A percentile compares a stretch with the other conserved stretches of the same genome.
These are phyloP conservation scores for Coemansia sp. DNA, from an alignment of 192 early-diverging fungal genomes.

Conservation along the genomic window DNA sequence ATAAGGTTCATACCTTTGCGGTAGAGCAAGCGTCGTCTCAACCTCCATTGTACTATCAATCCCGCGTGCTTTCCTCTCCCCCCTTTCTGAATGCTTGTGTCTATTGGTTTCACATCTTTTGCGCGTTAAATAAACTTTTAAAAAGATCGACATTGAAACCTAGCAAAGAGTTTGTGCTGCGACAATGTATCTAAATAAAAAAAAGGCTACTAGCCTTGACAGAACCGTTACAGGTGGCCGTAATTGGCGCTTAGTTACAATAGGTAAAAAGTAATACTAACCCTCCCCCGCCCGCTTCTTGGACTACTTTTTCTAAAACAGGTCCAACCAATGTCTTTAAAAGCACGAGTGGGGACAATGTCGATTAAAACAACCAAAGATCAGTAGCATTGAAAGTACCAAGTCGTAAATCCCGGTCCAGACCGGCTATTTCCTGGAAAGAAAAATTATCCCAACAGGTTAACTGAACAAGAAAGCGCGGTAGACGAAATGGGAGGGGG, in stretches of 20 bases:
- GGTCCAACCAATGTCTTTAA: too few relatives aligned
- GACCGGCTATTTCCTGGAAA: background rate
- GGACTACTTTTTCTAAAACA: too few relatives aligned
- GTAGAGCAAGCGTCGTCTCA: background rate
- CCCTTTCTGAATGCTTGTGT: too few relatives aligned
- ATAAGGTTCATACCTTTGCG: too few relatives aligned
- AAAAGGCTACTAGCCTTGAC: background rate
- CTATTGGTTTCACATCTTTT: background rate
- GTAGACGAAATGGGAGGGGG: too few relatives aligned
- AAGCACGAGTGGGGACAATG: background rate
- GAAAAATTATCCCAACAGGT: background rate
- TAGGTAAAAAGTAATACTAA: background rate
- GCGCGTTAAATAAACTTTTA: background rate
- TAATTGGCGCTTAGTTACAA: background rate
- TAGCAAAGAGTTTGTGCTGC: background rate
- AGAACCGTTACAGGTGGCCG: background rate
- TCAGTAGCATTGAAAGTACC: background rate
- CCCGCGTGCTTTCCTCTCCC: background rate
- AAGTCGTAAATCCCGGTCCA: conserved; percentile 1
- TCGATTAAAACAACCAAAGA: background rate
- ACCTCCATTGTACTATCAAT: background rate
- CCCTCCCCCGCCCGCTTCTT: too few relatives aligned
- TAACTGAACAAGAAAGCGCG: background rate
- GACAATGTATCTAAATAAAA: background rate
- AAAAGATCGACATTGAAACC: background rate